These are phyloP conservation scores for Limtongia smithiae DNA, from an alignment of 805 yeast genomes.

Conservation along the genomic window DNA sequence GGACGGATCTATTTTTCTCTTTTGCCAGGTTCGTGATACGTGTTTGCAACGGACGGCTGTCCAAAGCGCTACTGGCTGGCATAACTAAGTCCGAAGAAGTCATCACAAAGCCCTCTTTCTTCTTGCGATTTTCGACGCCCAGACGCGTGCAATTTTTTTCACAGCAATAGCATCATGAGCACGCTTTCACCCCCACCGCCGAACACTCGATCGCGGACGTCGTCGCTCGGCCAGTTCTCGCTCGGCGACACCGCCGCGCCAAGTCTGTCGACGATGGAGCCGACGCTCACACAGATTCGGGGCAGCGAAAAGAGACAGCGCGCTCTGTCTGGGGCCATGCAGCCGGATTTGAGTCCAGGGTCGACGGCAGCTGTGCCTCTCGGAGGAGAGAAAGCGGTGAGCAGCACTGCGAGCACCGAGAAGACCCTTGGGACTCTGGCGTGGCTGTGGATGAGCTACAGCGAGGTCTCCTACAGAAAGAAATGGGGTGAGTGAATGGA, in stretches of 20 bases:
- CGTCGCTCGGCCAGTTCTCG: conserved; percentile 71
- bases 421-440: neutral
- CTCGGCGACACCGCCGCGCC: conserved; percentile 72
- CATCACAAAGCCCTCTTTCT: no score
- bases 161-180: neutral
- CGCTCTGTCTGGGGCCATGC: conserved; percentile 29
- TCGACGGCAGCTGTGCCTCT: neutral
- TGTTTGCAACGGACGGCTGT: no score
- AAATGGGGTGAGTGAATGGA: conserved; percentile 52
- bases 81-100: no score
- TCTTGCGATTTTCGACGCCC: no score
- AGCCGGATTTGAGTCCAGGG: neutral
- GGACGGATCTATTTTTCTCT: no score
- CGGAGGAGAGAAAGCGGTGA: neutral
- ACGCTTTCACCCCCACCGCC: neutral
- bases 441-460: conserved; percentile 53
- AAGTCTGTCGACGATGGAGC: conserved; percentile 62
- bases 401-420: conserved; percentile 1
- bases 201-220: conserved; percentile 42
- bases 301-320: conserved; percentile 41
- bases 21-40: no score
- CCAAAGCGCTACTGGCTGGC: no score
- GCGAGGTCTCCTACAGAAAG: conserved; percentile 53
- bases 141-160: no score
- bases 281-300: conserved; percentile 43